These are phyloP conservation scores for Suhomyces chickasaworum DNA, from an alignment of 1,139 yeast genomes.

Conservation along the genomic window DNA sequence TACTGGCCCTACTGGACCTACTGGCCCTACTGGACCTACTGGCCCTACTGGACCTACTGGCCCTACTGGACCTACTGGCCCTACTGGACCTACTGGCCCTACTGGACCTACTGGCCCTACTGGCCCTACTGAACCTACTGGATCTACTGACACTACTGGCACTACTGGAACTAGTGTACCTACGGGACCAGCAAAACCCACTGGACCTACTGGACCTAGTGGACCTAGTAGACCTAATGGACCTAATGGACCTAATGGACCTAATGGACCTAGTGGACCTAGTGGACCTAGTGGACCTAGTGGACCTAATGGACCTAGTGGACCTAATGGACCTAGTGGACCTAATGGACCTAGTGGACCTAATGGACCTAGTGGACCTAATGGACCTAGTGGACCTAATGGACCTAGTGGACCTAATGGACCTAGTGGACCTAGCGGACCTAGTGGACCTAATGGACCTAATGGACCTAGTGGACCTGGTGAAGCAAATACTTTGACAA, in stretches of 20 bases:
- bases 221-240: too few relatives aligned
- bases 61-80: neutral
- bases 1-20: neutral
- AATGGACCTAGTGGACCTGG: neutral
- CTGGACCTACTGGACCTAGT: too few relatives aligned
- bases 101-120: too few relatives aligned
- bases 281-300: neutral
- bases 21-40: neutral
- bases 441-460: neutral
- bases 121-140: too few relatives aligned
- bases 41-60: neutral
- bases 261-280: neutral
- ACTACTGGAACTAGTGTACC: too few relatives aligned
- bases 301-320: neutral
- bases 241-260: too few relatives aligned
- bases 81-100: neutral
- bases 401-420: neutral
- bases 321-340: neutral
- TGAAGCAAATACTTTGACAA: neutral
- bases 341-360: neutral
- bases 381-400: neutral
- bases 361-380: neutral
- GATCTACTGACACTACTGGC: too few relatives aligned
- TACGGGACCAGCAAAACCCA: too few relatives aligned
- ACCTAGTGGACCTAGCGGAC: neutral